Percentiles rank a stretch among this genome's conserved stretches.
phyloP scores from a whole-genome alignment of 73 alveolate species.

The Breviolum minutum region DNA sequence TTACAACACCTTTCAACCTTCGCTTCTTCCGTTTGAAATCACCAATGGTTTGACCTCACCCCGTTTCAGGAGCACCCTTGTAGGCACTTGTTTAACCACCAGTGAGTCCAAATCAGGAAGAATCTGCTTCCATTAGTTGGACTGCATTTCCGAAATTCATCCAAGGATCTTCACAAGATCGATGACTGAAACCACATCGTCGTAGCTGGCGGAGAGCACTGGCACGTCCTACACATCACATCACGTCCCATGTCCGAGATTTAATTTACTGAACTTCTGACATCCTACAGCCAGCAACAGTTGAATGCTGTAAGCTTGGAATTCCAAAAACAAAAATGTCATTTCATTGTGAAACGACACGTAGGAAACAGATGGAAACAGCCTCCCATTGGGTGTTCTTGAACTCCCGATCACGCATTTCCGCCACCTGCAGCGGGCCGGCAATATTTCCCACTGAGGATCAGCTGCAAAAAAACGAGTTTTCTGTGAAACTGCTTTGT shows the following conservation, averaged over 20 bases:
- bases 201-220: constrained; percentile 64
- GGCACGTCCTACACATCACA: no score
- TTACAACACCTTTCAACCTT: neutral
- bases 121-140: no score
- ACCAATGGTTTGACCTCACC: no score
- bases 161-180: constrained; percentile 77
- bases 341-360: neutral
- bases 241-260: no score
- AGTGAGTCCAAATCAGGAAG: no score
- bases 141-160: neutral
- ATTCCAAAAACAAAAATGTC: no score
- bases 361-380: neutral
- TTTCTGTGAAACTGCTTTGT: no score
- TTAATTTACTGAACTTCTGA: no score
- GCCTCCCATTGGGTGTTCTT: constrained; percentile 78
- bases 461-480: neutral
- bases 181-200: constrained; percentile 74
- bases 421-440: constrained; percentile 39
- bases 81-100: no score
- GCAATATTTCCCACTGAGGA: neutral
- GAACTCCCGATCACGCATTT: constrained; percentile 84
- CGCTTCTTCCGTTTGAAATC: no score
- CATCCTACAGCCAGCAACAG: neutral
- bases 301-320: no score
- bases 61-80: no score